Evolutionary conservation across 1,284 basidiomycete species (phyloP).

Genomic region (Cystobasidium slooffiae): DNA sequence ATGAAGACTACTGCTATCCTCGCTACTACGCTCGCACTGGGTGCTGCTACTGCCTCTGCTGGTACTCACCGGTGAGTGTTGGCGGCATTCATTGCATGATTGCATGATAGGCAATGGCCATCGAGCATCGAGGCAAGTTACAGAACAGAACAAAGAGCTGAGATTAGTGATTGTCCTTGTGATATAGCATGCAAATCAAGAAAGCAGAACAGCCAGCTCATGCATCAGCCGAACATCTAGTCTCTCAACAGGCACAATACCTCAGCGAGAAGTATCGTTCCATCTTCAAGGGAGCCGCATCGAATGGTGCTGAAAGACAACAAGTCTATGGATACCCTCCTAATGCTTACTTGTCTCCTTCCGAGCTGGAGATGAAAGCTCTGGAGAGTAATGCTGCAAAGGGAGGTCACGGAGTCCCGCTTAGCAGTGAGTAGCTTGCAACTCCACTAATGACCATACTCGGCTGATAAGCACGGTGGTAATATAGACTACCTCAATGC

Average conservation of each 20-base stretch:
- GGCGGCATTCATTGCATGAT: background rate
- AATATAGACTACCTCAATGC: slow-evolving; percentile 85
- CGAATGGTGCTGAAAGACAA: slow-evolving; percentile 53
- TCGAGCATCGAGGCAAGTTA: slow-evolving; percentile 46
- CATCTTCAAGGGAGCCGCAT: slow-evolving; percentile 68
- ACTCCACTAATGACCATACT: background rate
- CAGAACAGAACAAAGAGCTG: slow-evolving; percentile 43
- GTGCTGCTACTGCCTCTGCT: slow-evolving; percentile 42
- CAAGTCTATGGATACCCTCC: slow-evolving; percentile 54
- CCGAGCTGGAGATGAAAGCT: slow-evolving; percentile 62
- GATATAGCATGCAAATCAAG: slow-evolving; percentile 36
- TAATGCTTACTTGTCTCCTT: slow-evolving; percentile 58
- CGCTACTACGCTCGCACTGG: slow-evolving; percentile 32
- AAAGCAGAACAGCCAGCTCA: slow-evolving; percentile 27
- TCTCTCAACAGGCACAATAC: slow-evolving; percentile 65
- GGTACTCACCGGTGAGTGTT: slow-evolving; percentile 48
- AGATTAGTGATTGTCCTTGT: slow-evolving; percentile 24
- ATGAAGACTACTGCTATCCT: slow-evolving; percentile 40
- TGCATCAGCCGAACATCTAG: slow-evolving; percentile 67
- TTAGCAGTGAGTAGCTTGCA: slow-evolving; percentile 71
- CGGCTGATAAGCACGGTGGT: background rate
- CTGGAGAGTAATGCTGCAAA: slow-evolving; percentile 59
- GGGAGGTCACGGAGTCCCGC: slow-evolving; percentile 84
- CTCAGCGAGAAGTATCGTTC: slow-evolving; percentile 69
- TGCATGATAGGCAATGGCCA: background rate